Evolutionary conservation across 2,329 filamentous ascomycete genomes (phyloP).

Genomic region (Fusarium sacchari): DNA sequence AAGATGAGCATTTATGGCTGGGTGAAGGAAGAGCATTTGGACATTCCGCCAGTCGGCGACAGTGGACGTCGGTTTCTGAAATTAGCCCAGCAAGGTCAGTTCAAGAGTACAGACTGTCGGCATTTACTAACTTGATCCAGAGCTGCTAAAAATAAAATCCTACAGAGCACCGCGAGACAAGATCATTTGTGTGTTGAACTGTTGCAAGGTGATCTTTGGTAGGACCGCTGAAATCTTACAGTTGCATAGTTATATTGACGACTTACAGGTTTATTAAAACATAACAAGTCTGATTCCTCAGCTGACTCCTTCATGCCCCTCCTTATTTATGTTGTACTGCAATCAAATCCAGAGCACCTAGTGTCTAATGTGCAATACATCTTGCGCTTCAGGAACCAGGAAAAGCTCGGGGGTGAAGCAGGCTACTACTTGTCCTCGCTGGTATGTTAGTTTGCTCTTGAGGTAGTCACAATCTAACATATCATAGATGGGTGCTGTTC

Average conservation of each 20-base stretch:
- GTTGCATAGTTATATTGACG: neutral
- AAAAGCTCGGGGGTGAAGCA: constrained; percentile 96
- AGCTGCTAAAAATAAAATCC: constrained; percentile 94
- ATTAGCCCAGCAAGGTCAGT: constrained; percentile 84
- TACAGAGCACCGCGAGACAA: constrained; percentile 98
- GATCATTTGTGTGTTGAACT: constrained; percentile 97
- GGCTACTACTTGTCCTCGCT: constrained; percentile 97
- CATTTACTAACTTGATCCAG: constrained; percentile 56
- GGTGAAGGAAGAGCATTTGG: constrained; percentile 91
- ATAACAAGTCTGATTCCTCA: constrained; percentile 91
- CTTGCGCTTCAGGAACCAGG: constrained; percentile 93
- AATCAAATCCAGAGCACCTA: constrained; percentile 92
- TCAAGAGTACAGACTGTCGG: neutral
- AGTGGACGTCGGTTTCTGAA: constrained; percentile 89
- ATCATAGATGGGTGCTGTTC: constrained; percentile 83
- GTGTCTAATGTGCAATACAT: constrained; percentile 99
- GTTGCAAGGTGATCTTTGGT: constrained; percentile 99
- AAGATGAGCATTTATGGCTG: constrained; percentile 98
- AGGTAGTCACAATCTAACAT: constrained; percentile 5
- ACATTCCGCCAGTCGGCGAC: constrained; percentile 85
- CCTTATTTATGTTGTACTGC: constrained; percentile 93
- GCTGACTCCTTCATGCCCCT: constrained; percentile 96
- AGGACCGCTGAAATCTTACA: constrained; percentile 20
- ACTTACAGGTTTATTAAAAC: constrained; percentile 80
- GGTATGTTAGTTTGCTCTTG: constrained; percentile 58